Conservation (phyloP, 305 asterid species). For the Stenogyne calaminthoides region DNA sequence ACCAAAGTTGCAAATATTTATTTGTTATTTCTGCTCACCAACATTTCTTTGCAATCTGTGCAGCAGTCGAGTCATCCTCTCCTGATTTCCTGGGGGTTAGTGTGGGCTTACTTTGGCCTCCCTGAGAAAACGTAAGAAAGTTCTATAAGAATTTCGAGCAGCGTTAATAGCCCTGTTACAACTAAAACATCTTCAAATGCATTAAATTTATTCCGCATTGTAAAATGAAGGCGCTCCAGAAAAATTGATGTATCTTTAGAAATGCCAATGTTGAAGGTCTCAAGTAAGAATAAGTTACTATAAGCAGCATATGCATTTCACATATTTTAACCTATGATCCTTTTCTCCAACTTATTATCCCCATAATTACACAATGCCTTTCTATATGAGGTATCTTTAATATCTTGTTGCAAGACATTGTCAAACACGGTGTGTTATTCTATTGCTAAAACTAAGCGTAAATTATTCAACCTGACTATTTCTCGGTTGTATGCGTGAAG, state of each 20-base stretch:
- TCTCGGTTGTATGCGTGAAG: neutral
- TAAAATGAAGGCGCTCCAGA: neutral
- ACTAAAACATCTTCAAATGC: neutral
- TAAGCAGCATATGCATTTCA: neutral
- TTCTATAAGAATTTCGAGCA: conserved; percentile 3
- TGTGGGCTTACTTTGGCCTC: conserved; percentile 51
- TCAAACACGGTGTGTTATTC: neutral
- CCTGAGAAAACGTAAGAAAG: conserved; percentile 45
- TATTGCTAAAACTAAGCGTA: neutral
- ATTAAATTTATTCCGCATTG: conserved; percentile 3
- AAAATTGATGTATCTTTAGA: neutral
- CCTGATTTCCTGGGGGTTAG: conserved; percentile 49
- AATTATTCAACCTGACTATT: neutral
- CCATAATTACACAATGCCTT: neutral
- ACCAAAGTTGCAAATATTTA: conserved; percentile 27
- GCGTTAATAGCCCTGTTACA: neutral
- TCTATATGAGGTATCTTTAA: neutral
- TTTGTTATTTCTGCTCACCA: conserved; percentile 46
- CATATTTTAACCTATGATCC: neutral
- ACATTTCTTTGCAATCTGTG: conserved; percentile 36
- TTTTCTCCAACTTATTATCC: conserved; percentile 12
- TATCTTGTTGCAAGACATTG: neutral
- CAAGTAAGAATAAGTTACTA: neutral
- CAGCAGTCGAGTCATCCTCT: conserved; percentile 41
- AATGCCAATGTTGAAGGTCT: neutral